A percentile compares a stretch with the other conserved stretches of the same genome.
Conservation (phyloP, 371 early-diverging fungal species). For the Dichotomocladium elegans region DNA sequence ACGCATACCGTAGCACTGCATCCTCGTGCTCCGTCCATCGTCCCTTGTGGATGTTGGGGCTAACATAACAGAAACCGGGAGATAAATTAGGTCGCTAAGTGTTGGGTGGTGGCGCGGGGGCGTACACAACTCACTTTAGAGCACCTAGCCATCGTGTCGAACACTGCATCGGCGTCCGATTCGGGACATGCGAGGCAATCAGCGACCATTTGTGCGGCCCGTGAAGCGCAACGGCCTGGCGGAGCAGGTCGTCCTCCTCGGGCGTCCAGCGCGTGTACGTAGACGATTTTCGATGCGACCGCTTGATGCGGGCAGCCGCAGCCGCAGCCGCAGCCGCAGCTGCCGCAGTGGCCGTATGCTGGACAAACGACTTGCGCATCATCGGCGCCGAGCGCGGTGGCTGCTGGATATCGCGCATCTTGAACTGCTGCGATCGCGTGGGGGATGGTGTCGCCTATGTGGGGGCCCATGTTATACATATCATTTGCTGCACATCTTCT, state of each 20-base stretch:
- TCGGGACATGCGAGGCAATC: slow-evolving; percentile 60
- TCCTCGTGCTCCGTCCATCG: slow-evolving; percentile 72
- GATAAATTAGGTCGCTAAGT: neutral
- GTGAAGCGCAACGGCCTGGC: slow-evolving; percentile 42
- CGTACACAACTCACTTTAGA: slow-evolving; percentile 37
- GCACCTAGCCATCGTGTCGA: slow-evolving; percentile 66
- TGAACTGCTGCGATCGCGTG: slow-evolving; percentile 1
- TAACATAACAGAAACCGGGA: slow-evolving; percentile 3
- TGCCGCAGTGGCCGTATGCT: slow-evolving; percentile 32
- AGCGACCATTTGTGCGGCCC: slow-evolving; percentile 62
- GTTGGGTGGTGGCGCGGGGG: too few relatives aligned
- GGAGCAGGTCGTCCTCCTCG: slow-evolving; percentile 44
- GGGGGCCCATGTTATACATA: too few relatives aligned
- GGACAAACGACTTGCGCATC: slow-evolving; percentile 11
- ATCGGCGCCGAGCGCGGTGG: slow-evolving; percentile 14
- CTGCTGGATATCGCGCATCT: slow-evolving; percentile 3
- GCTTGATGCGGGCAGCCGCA: slow-evolving; percentile 27
- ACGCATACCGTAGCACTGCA: slow-evolving; percentile 42
- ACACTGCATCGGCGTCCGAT: slow-evolving; percentile 67
- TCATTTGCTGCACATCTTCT: too few relatives aligned
- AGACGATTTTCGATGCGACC: slow-evolving; percentile 29
- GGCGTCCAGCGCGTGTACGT: slow-evolving; percentile 47
- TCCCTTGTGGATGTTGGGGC: slow-evolving; percentile 60
- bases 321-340: too few relatives aligned
- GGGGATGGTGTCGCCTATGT: slow-evolving; percentile 9